Base-by-base conservation (phyloP, 2,329 filamentous ascomycete species). In the Xylariaceae sp. region DNA sequence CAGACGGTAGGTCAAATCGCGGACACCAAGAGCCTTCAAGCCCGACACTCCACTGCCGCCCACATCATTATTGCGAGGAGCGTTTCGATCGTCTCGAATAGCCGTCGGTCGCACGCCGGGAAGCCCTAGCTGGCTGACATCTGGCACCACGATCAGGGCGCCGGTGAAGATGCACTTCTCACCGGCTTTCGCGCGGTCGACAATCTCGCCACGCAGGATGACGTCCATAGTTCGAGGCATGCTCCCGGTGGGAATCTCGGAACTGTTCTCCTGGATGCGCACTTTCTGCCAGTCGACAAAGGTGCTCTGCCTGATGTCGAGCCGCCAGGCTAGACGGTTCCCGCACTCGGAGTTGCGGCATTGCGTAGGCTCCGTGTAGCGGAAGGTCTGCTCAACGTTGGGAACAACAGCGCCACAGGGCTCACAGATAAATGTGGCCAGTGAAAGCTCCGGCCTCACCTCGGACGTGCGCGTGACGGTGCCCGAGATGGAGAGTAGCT, bases 281-380 rank as follows among this genome's bases (percentile, higher is more conserved):
- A 96, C 88, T 59, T 96, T 96, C 57, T 98, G 92, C 92, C 92
- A 98, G 63, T 98, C 92, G 41, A 98, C 84, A 56, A 98, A 98
- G 0, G 89, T 96, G 59, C 89, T 95, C 59, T 94, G 90, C 27
- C 87, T 75, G 52, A 98, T 95, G 50, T 98, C 90, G n/a, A 98
- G 65, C 45, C 88, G 80, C 92, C 92, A 98, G n/a, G 84, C 87
- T 38, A 81, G 67, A 17, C 92, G 80, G 63, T 98, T 98, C 50
- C 80, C 80, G 57, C 92, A 98, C 5, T 75, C 83, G 17, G 68
- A 58, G 54, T 96, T 96, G 8, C 92, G 90, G 49, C 92, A 98
- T 64, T 95, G 87, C 3, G 88, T 90, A 1, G 92, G 92, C 56
- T 98, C 92, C 0, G 90, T 95, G 61, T 95, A 98, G 53, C 88